Evolutionary conservation across 2,329 filamentous ascomycete species (phyloP).

Genomic region (Myriangium duriaei): DNA sequence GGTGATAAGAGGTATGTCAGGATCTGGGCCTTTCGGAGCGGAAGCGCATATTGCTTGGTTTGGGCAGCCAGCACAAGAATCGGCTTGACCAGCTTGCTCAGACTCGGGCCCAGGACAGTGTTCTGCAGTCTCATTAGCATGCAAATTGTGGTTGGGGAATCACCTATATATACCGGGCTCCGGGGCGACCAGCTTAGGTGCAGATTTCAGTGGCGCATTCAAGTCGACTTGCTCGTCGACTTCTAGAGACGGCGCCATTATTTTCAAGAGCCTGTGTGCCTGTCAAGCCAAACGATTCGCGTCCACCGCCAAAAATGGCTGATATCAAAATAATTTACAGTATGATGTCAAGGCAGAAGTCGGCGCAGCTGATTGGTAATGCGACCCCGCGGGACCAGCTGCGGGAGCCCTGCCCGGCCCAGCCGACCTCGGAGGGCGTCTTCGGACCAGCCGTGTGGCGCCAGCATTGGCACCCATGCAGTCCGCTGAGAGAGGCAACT

Average conservation of each 20-base stretch:
- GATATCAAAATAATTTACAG: background rate
- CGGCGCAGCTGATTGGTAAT: slow-evolving; percentile 7
- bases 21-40: slow-evolving; percentile 87
- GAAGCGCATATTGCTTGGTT: slow-evolving; percentile 94
- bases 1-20: slow-evolving; percentile 81
- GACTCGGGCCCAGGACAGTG: slow-evolving; percentile 90
- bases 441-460: too few relatives aligned
- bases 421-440: too few relatives aligned
- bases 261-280: slow-evolving; percentile 6
- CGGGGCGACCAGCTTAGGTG: slow-evolving; percentile 78
- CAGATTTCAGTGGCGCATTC: slow-evolving; percentile 60
- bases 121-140: slow-evolving; percentile 36
- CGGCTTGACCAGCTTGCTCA: slow-evolving; percentile 50
- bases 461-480: too few relatives aligned
- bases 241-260: slow-evolving; percentile 74
- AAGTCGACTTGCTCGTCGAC: slow-evolving; percentile 58
- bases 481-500: too few relatives aligned
- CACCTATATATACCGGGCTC: slow-evolving; percentile 52
- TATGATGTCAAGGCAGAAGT: slow-evolving; percentile 7
- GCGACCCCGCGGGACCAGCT: background rate
- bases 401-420: too few relatives aligned
- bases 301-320: slow-evolving; percentile 3
- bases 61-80: slow-evolving; percentile 87
- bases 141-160: background rate
- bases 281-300: too few relatives aligned